Conservation (phyloP, 108 stramenopile genomes). For the Cyclotella atomus region DNA sequence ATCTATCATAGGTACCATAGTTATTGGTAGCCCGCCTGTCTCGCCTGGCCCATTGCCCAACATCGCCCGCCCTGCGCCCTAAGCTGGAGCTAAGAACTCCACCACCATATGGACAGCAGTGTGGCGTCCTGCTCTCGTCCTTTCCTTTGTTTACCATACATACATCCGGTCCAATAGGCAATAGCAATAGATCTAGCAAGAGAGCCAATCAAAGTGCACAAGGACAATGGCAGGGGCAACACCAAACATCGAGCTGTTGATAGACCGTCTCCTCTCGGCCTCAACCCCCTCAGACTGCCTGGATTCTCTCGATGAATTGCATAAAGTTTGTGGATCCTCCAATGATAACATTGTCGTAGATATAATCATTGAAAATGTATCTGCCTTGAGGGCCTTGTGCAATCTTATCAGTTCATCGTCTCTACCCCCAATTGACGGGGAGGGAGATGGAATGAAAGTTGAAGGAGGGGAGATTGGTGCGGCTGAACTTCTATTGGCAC, state of each 20-base stretch:
- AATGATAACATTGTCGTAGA: constrained; percentile 18
- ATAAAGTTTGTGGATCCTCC: background rate
- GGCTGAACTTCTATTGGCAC: constrained; percentile 30
- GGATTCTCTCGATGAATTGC: constrained; percentile 51
- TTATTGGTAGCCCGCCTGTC: no score
- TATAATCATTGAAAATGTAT: constrained; percentile 21
- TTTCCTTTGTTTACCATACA: no score
- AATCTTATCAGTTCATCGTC: constrained; percentile 33
- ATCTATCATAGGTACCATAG: no score
- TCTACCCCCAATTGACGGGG: constrained; percentile 9
- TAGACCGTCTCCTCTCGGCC: constrained; percentile 79
- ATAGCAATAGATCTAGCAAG: no score
- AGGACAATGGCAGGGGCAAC: constrained; percentile 17
- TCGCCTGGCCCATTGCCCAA: no score
- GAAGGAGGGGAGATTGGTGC: constrained; percentile 47
- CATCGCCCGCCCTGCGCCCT: no score
- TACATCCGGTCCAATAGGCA: no score
- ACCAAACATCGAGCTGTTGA: constrained; percentile 38
- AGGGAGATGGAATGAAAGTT: constrained; percentile 37
- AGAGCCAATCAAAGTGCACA: background rate
- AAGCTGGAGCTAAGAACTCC: no score
- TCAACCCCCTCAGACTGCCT: constrained; percentile 65
- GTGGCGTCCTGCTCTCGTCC: no score
- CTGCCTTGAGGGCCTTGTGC: constrained; percentile 28
- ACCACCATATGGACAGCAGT: no score